Base-by-base conservation (phyloP, 169 alveolate species). In the Plasmodium billcollinsi region DNA sequence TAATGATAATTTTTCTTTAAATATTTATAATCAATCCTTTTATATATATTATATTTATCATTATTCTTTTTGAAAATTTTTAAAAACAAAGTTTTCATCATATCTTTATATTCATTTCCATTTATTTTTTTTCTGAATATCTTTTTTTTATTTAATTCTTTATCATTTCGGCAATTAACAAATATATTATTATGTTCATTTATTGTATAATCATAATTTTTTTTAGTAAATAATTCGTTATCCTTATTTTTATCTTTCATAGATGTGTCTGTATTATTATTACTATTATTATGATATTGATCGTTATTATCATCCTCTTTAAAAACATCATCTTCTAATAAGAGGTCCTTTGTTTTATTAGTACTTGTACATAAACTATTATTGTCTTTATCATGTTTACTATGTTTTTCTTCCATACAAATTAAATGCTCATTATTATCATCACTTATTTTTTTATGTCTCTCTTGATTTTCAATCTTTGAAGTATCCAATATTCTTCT, bases 21-120 rank as follows among this genome's bases (percentile, higher is more conserved):
- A 71, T 74, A 73, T 47, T 73, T 52, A 56, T 61, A 65, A 50
- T 88, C 91, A 47, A 73, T 73, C 21, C 45, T 74, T 80, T 74
- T 88, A 67, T 88, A 73, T 9, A 88, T 88, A 66, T 80, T 73
- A 63, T 85, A 88, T 74, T 66, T 73, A 20, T 69, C 73, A 43
- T 86, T 86, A 39, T 72, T 86, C 33, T 21, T 86, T 59, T 75
- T 26, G 56, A 70, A 86, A 1, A 88, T 88, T 49, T 65, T 73
- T 88, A 88, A 73, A 86, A 86, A 86, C 26, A 86, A 43, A 14
- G 18, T 86, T 54, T 71, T 86, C 73, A 86, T 86, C 33, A 69
- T 83, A 59, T 86, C 15, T 65, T 67, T 86, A 47, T 73, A 86
- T 71, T 72, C 67, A 15, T 29, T 11, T 39, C 88, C 88, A 29